A percentile compares a stretch with the other conserved stretches of the same genome.
phyloP scores from a whole-genome alignment of 129 eudicot genomes.

The Artemisia tridentata region DNA sequence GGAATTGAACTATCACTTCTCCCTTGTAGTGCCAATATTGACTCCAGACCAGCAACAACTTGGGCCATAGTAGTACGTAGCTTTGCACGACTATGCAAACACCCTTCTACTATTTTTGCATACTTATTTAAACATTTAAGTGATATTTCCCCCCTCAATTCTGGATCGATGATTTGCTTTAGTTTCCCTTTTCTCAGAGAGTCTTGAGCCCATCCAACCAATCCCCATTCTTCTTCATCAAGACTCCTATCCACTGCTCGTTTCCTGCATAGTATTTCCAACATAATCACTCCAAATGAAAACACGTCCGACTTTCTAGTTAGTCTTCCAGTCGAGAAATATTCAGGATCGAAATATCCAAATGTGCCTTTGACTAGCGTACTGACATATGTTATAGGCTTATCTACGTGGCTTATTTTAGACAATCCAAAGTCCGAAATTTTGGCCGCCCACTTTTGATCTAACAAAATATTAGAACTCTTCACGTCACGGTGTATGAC shows the following conservation, averaged over 20 bases:
- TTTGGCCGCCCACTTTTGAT: conserved; percentile 1
- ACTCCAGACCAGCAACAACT: conserved; percentile 5
- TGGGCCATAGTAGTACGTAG: conserved; percentile 6
- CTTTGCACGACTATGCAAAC: background rate
- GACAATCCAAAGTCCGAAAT: conserved; percentile 12
- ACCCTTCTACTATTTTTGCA: conserved; percentile 2
- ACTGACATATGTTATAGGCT: background rate
- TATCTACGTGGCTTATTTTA: background rate
- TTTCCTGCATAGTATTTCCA: conserved; percentile 10
- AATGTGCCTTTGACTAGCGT: conserved; percentile 6
- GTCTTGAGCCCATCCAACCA: conserved; percentile 3
- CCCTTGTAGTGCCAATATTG: background rate
- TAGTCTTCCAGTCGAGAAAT: conserved; percentile 3
- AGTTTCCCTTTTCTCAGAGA: background rate
- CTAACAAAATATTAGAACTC: conserved; percentile 11
- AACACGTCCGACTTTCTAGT: conserved; percentile 21
- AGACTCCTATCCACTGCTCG: conserved; percentile 10
- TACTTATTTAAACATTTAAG: conserved; percentile 4
- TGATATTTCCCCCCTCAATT: background rate
- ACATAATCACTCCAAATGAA: conserved; percentile 17
- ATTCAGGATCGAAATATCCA: conserved; percentile 20
- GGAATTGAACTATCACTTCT: background rate
- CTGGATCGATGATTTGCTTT: background rate
- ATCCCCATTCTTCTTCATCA: background rate
- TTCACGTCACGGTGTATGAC: conserved; percentile 20